Evolutionary conservation across 257 asterid genomes (phyloP), one percentile per base, ranked within the genome.

Genomic region (Capsicum rhomboideum): DNA sequence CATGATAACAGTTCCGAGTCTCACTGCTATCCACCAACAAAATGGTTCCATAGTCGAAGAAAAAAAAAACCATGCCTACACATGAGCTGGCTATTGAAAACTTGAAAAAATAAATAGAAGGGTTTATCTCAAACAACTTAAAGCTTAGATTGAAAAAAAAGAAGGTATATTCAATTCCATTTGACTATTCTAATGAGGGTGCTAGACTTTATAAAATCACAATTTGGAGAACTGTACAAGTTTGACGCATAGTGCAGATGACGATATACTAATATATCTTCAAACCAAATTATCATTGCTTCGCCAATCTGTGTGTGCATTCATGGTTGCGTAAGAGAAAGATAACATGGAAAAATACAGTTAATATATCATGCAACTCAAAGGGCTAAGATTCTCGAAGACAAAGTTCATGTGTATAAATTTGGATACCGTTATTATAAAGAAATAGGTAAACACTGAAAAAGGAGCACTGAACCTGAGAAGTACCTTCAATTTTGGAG

Each of bases 401-500:
- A 79, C 21, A 52, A 53, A 69, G 44, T 40, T 56, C 83, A 81
- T 44, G 61, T 8, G 64, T 55, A 74, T 64, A 58, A 55, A 64
- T 31, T 13, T 26, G 64, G 58, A 50, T 50, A 16, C 18, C 1
- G 17, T 77, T 77, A 26, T 17, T 50, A 50, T 9, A 77, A 16
- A 50, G 63, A 28, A 77, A 77, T 77, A 49, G 42, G 59, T 23
- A 50, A 49, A 77, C 64, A 17, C 11, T 49, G 59, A 9, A 26
- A 26, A 77, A 28, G 82, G 63, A 61, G 71, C 34, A 85, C 59
- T 53, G 59, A 50, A 37, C 78, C 29, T 18, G 80, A 52, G 40
- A 80, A 55, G 18, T 87, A 95, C 99, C 98, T 93, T 91, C 80
- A 88, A 82, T 66, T 72, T 87, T 67, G 89, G 89, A 85, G 93